Evolutionary conservation across 2,329 filamentous ascomycete species (phyloP).

Genomic region (Akanthomyces uredinophilus): DNA sequence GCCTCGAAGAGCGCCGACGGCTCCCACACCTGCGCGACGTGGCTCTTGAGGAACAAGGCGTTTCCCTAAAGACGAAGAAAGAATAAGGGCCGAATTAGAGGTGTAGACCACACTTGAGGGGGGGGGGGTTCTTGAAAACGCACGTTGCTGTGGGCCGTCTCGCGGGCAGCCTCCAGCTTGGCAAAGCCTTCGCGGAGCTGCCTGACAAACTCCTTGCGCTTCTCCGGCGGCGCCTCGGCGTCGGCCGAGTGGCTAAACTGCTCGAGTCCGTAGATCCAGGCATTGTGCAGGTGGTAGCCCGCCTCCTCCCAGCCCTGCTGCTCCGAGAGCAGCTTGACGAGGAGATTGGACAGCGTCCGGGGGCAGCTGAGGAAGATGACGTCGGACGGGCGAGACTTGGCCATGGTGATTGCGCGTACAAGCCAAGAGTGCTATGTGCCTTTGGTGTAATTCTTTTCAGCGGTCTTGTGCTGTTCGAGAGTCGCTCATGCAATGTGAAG

Average conservation of each 20-base stretch:
- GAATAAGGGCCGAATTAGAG: no score
- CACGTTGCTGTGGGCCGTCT: constrained; percentile 7
- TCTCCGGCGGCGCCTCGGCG: background rate
- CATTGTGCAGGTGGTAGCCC: constrained; percentile 9
- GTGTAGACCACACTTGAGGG: no score
- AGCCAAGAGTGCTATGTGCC: no score
- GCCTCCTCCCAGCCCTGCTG: constrained; percentile 11
- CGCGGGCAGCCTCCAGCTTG: background rate
- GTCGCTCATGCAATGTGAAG: background rate
- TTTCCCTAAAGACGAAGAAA: background rate
- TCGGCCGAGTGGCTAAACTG: background rate
- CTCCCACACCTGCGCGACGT: constrained; percentile 8
- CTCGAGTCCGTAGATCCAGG: constrained; percentile 1
- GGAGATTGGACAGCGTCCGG: constrained; percentile 13
- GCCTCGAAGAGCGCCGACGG: constrained; percentile 2
- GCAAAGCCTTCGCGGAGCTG: constrained; percentile 4
- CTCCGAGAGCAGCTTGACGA: constrained; percentile 14
- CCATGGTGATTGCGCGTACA: background rate
- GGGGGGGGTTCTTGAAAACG: no score
- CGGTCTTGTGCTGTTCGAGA: background rate
- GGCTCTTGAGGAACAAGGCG: constrained; percentile 14
- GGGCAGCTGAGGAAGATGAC: constrained; percentile 15
- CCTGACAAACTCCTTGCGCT: background rate
- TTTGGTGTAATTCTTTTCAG: background rate
- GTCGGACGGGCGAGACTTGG: constrained; percentile 6